A percentile compares a stretch with the other conserved stretches of the same genome.
These are phyloP conservation scores for Fusarium drepaniforme DNA, from an alignment of 2,329 filamentous ascomycete genomes.

Conservation along the genomic window DNA sequence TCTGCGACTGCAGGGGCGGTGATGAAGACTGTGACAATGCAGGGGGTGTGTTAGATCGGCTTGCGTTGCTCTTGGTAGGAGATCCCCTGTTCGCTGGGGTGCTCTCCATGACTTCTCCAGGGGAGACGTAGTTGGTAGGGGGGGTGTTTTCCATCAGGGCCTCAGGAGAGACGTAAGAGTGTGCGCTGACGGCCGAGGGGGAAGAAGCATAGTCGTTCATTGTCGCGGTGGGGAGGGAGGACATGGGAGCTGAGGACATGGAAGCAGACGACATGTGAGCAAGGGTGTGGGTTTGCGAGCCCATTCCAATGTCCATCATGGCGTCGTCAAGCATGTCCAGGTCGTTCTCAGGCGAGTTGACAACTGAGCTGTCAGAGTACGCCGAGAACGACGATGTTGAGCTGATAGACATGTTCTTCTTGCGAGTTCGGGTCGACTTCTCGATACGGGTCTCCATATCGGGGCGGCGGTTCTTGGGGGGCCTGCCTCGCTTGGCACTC, in stretches of 20 bases:
- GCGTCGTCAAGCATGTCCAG: conserved; percentile 60
- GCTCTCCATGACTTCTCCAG: conserved; percentile 57
- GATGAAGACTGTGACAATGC: conserved; percentile 72
- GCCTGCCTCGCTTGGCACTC: conserved; percentile 72
- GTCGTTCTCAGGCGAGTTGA: conserved; percentile 64
- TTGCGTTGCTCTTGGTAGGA: conserved; percentile 63
- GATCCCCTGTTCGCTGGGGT: conserved; percentile 56
- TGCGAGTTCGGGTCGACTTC: conserved; percentile 68
- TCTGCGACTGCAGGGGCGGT: conserved; percentile 57
- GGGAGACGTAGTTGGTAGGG: conserved; percentile 56
- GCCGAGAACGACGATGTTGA: conserved; percentile 67
- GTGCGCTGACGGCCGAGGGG: conserved; percentile 53
- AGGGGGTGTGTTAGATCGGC: conserved; percentile 69
- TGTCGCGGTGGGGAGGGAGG: conserved; percentile 47
- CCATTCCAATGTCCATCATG: conserved; percentile 58
- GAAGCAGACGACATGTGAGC: conserved; percentile 60
- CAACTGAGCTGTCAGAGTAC: conserved; percentile 68
- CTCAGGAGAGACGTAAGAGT: conserved; percentile 62
- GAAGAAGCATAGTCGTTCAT: conserved; percentile 53
- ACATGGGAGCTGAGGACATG: conserved; percentile 62
- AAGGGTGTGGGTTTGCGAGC: conserved; percentile 42
- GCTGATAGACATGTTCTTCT: conserved; percentile 64
- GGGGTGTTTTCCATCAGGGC: conserved; percentile 54
- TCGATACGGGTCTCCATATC: conserved; percentile 68
- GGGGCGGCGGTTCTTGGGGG: conserved; percentile 68